Evolutionary conservation across 164 flowering plant species (phyloP).

Genomic region (Chloranthus sessilifolius): DNA sequence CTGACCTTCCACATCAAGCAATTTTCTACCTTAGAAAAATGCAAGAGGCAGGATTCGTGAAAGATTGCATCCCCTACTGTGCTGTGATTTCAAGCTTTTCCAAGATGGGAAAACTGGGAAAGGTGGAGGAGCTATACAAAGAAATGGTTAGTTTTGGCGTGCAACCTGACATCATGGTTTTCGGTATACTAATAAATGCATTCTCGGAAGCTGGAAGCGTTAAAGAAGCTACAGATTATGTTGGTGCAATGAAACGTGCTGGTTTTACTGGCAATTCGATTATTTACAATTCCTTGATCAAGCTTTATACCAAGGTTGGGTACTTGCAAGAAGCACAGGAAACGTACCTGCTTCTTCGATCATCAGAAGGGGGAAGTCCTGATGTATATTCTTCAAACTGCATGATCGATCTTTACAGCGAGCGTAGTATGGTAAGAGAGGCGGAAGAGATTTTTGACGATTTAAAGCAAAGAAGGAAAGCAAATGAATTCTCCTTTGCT

Average conservation of each 20-base stretch:
- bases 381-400: conserved; percentile 79
- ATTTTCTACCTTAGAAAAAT: conserved; percentile 52
- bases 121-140: conserved; percentile 50
- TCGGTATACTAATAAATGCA: conserved; percentile 79
- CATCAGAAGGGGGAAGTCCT: conserved; percentile 41
- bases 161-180: conserved; percentile 68
- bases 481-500: conserved; percentile 84
- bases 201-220: conserved; percentile 75
- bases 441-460: conserved; percentile 68
- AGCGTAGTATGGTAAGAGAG: conserved; percentile 51
- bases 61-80: conserved; percentile 74
- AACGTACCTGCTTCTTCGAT: conserved; percentile 45
- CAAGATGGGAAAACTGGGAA: conserved; percentile 48
- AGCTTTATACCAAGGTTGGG: conserved; percentile 85
- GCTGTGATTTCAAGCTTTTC: conserved; percentile 76
- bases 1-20: conserved; percentile 59
- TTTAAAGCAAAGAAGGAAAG: conserved; percentile 49
- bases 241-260: conserved; percentile 46
- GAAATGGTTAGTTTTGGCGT: conserved; percentile 62
- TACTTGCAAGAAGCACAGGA: conserved; percentile 74
- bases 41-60: conserved; percentile 55
- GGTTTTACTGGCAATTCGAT: conserved; percentile 58
- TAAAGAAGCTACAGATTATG: conserved; percentile 42
- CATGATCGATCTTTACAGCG: conserved; percentile 85
- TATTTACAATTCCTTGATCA: conserved; percentile 74